phyloP scores from a whole-genome alignment of 805 yeast species.

The Blastobotrys chiropterorum region DNA sequence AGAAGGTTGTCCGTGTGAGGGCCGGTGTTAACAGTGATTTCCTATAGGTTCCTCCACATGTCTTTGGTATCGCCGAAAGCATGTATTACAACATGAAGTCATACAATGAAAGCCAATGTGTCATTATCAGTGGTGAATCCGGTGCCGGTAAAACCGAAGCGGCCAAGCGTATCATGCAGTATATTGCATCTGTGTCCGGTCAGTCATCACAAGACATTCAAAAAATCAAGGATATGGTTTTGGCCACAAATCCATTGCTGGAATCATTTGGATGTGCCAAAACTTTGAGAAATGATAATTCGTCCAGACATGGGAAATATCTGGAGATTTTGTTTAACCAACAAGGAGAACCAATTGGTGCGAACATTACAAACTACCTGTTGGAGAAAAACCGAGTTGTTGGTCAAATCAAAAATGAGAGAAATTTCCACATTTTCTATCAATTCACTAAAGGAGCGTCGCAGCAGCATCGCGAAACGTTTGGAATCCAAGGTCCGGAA shows the following conservation, averaged over 20 bases:
- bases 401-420: slow-evolving; percentile 84
- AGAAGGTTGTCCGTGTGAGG: too few species aligned
- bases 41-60: slow-evolving; percentile 75
- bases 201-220: slow-evolving; percentile 62
- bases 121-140: slow-evolving; percentile 93
- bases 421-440: slow-evolving; percentile 95
- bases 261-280: slow-evolving; percentile 94
- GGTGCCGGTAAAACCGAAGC: slow-evolving; percentile 99
- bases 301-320: slow-evolving; percentile 90
- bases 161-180: slow-evolving; percentile 96
- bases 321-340: slow-evolving; percentile 82
- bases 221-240: slow-evolving; percentile 91
- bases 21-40: too few species aligned
- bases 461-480: slow-evolving; percentile 71
- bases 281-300: slow-evolving; percentile 81
- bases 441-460: slow-evolving; percentile 92
- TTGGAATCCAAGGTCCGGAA: slow-evolving; percentile 92
- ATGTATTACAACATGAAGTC: slow-evolving; percentile 95
- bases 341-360: slow-evolving; percentile 84
- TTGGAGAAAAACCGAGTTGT: slow-evolving; percentile 95
- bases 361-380: slow-evolving; percentile 90
- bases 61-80: slow-evolving; percentile 93
- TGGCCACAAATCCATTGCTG: slow-evolving; percentile 90
- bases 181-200: slow-evolving; percentile 81
- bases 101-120: slow-evolving; percentile 92